Base-by-base conservation (phyloP, 1,284 basidiomycete genomes). In the Phlebopus sp. region DNA sequence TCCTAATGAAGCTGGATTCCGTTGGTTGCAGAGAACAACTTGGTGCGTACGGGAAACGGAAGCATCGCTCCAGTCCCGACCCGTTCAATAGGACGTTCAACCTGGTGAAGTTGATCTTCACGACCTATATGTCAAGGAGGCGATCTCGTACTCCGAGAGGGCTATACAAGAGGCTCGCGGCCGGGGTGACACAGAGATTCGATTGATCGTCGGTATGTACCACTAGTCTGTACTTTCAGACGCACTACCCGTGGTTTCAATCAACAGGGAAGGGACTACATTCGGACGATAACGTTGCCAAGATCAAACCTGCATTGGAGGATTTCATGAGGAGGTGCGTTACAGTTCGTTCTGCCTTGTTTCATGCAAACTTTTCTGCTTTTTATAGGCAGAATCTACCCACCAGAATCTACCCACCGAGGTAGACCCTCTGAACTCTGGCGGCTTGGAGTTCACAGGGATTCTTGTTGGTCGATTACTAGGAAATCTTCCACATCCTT, bases 261-360 rank as follows among this genome's bases (percentile, higher is more conserved):
- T 44, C 19, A 15, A 25, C 10, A 74, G 84, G 84, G 6, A 90
- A 92, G 68, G 95, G 95, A 11, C 72, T 95, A 17, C 96, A 99
- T 67, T 95, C 92, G 19, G 70, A 78, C 42, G 79, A 82, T 23
- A 84, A 88, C 46, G 77, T 83, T 11, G 86, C 91, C 1, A 97
- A 97, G 70, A 81, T 98, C 64, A 95, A 91, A 63, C 96, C 96
- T 17, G 95, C 94, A 3, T 88, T 99, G 40, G 90, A 90, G 64
- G 84, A 90, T 42, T 71, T 97, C 47, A 91, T 95, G 82, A 75
- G 77, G 52, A 89, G 87, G 86, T 90, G 55, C 34, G 76, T 64
- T 9, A 32, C 29, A 8, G 10, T 2, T 11, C 35, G 29, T 42
- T 34, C 19, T 40, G 31, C 39, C 9, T 44, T n/a, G 63, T 51